Evolutionary conservation across 768 basidiomycete genomes (phyloP).

Genomic region (Panaeolus cyanescens): DNA sequence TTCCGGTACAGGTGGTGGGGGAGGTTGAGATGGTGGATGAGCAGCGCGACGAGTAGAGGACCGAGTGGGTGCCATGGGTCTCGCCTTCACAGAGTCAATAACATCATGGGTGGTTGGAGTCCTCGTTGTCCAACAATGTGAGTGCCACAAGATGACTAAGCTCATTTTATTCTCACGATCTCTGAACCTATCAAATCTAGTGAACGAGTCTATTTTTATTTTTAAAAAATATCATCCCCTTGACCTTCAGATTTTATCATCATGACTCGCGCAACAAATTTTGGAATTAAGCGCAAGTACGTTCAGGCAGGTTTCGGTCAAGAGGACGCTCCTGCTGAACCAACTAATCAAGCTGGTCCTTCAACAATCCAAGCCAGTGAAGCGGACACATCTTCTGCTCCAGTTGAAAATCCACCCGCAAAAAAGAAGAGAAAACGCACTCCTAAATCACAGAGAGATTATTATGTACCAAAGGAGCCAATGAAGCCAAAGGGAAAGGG

Average conservation of each 20-base stretch:
- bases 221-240: not conserved
- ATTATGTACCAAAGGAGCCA: not conserved
- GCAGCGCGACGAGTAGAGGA: constrained; percentile 50
- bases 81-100: constrained; percentile 34
- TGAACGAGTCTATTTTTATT: not conserved
- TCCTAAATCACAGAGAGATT: constrained; percentile 34
- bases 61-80: constrained; percentile 87
- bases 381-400: constrained; percentile 11
- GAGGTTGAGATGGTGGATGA: constrained; percentile 36
- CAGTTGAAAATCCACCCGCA: constrained; percentile 26
- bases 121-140: constrained; percentile 22
- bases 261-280: constrained; percentile 78
- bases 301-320: constrained; percentile 59
- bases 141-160: not conserved
- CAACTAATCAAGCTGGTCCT: not conserved
- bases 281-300: constrained; percentile 75
- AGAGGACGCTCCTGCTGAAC: constrained; percentile 7
- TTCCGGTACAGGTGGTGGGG: constrained; percentile 29
- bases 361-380: not conserved
- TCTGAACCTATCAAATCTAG: not conserved
- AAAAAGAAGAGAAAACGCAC: constrained; percentile 65
- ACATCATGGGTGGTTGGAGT: constrained; percentile 46
- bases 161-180: not conserved
- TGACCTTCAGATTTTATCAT: not conserved
- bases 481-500: constrained; percentile 33